These are phyloP conservation scores for Mycena citricolor DNA, from an alignment of 1,284 basidiomycete species.

Conservation along the genomic window DNA sequence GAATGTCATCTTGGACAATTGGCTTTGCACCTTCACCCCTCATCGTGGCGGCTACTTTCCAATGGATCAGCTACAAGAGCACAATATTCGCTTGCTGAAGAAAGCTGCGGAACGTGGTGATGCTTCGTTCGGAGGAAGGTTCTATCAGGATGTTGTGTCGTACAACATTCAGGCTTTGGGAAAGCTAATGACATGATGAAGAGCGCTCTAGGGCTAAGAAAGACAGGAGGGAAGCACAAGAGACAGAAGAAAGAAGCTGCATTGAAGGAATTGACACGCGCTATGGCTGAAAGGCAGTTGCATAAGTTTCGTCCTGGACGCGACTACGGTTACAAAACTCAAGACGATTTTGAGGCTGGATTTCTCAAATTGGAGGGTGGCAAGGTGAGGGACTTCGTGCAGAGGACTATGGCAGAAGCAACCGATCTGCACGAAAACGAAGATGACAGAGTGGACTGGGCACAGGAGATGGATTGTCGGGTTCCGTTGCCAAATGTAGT, in stretches of 20 bases:
- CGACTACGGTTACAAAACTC: not conserved
- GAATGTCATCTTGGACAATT: not conserved
- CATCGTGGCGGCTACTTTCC: conserved; percentile 2
- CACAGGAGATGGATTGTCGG: not conserved
- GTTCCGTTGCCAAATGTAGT: conserved; percentile 7
- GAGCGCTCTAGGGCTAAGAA: conserved; percentile 1
- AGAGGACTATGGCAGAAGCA: conserved; percentile 4
- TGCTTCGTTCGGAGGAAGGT: conserved; percentile 2
- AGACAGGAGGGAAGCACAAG: conserved; percentile 2
- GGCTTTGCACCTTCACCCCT: conserved; percentile 1
- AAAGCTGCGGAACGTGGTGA: conserved; percentile 3
- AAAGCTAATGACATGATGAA: conserved; percentile 3
- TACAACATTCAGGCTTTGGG: conserved; percentile 7
- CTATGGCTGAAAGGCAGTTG: conserved; percentile 3
- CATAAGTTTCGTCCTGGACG: conserved; percentile 8
- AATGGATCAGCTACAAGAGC: conserved; percentile 10
- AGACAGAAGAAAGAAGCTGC: conserved; percentile 6
- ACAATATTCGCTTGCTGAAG: conserved; percentile 10
- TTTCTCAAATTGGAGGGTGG: conserved; percentile 2
- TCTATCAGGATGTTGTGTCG: conserved; percentile 3
- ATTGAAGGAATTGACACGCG: conserved; percentile 4
- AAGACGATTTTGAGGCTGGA: conserved; percentile 7
- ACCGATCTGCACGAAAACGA: conserved; percentile 1
- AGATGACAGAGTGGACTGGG: not conserved
- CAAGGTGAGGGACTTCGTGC: conserved; percentile 3